Base-by-base conservation (phyloP, 2,329 filamentous ascomycete species). In the Sarocladium strictum region DNA sequence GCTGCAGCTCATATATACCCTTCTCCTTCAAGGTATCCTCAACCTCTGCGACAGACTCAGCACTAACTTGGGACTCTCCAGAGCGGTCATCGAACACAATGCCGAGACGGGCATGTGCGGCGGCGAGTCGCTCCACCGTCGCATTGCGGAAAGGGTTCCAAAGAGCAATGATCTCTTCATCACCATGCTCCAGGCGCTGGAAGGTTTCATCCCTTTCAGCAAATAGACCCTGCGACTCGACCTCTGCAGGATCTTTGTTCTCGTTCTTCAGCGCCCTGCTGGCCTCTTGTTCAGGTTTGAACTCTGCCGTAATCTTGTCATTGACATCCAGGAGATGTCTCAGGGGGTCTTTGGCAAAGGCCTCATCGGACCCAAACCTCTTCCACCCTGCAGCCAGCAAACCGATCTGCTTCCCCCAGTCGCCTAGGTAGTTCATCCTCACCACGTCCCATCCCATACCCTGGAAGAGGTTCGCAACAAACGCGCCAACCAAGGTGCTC, bases 331-430 rank as follows among this genome's bases (percentile, higher is more conserved):
- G 85, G 2, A 89, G 69, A 61, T 89, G 86, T 26, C 81, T 80
- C 55, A 89, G 84, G 0, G 86, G 85, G 58, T 87, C 82, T 24
- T 74, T 72, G n/a, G 76, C 66, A 15, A 89, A 74, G 59, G 80
- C 76, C 23, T 85, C 79, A 60, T 89, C 84, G 4, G 76, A 81
- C 1, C 86, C 86, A 59, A 84, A 88, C 55, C 77, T 77, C 58
- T 84, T 72, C 67, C 84, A 89, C 0, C 84, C 86, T 12, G 86
- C 75, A 1, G 83, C 83, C 26, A 89, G 72, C 0, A 89, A 75
- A 35, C 76, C 76, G 17, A 77, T 85, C 61, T 87, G 84, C 67
- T 86, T 87, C 1, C 86, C 86, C 86, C 86, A 89, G 62, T 90
- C 86, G 4, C 86, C 86, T 0, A 89, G 72, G 62, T 89, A 89